Conservation (phyloP, 805 yeast genomes). For the Yamadazyma sp. region DNA sequence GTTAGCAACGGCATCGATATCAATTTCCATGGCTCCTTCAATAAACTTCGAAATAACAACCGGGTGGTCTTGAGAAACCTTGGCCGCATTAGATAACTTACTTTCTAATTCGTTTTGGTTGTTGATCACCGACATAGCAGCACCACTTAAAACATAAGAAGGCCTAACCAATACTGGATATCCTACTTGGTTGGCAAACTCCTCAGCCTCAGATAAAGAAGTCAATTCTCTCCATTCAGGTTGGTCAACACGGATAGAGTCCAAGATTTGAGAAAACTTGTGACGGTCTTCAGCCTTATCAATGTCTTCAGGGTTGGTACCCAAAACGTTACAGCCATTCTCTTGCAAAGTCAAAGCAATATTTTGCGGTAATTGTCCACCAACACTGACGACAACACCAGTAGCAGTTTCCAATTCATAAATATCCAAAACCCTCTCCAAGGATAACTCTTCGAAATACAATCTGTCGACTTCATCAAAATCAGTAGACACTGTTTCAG, state of each 20-base stretch:
- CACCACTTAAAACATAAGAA: constrained; percentile 95
- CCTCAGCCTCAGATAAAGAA: constrained; percentile 79
- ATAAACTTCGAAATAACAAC: constrained; percentile 96
- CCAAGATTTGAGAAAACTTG: constrained; percentile 92
- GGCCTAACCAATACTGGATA: constrained; percentile 98
- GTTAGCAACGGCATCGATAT: constrained; percentile 97
- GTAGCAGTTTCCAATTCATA: constrained; percentile 87
- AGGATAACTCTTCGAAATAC: constrained; percentile 92
- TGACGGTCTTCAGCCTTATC: constrained; percentile 99
- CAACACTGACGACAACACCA: constrained; percentile 94
- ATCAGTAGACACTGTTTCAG: constrained; percentile 98
- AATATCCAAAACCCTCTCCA: constrained; percentile 96
- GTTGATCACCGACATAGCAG: constrained; percentile 95
- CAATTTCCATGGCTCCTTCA: constrained; percentile 96
- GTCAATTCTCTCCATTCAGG: constrained; percentile 97
- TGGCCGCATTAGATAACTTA: constrained; percentile 83
- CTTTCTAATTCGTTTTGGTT: constrained; percentile 75
- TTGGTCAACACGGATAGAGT: constrained; percentile 90
- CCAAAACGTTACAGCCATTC: constrained; percentile 84
- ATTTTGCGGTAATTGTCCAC: constrained; percentile 98
- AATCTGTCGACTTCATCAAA: constrained; percentile 97
- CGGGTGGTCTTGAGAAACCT: constrained; percentile 94
- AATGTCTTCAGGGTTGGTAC: constrained; percentile 92
- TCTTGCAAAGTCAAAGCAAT: constrained; percentile 83
- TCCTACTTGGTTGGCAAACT: constrained; percentile 80